These are phyloP conservation scores for Hydnomerulius pinastri DNA, from an alignment of 768 basidiomycete species.

Conservation along the genomic window DNA sequence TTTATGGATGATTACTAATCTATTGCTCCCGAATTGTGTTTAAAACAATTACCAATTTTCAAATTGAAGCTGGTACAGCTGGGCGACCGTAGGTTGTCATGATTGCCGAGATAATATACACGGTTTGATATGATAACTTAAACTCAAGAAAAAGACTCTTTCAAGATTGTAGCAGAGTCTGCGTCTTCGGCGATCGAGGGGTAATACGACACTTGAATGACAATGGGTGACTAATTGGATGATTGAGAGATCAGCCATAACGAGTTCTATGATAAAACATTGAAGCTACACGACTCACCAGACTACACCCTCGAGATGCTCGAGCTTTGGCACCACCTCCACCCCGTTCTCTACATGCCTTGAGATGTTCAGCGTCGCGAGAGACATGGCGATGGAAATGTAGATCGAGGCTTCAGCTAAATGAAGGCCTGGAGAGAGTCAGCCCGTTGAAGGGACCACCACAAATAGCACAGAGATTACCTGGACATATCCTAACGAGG, in stretches of 20 bases:
- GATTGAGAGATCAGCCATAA: neutral
- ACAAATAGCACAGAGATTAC: too few species aligned
- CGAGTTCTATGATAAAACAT: too few species aligned
- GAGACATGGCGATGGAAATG: conserved; percentile 33
- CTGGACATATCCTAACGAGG: conserved; percentile 18
- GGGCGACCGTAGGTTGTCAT: too few species aligned
- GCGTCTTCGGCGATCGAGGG: conserved; percentile 49
- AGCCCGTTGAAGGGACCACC: neutral
- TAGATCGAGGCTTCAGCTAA: conserved; percentile 33
- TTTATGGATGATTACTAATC: too few species aligned
- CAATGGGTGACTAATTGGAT: conserved; percentile 42
- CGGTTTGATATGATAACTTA: too few species aligned
- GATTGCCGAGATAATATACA: too few species aligned
- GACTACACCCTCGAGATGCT: conserved; percentile 43
- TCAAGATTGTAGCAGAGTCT: conserved; percentile 11
- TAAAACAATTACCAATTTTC: too few species aligned
- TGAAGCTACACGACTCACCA: conserved; percentile 34
- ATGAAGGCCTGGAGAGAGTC: conserved; percentile 21
- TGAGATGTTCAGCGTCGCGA: conserved; percentile 48
- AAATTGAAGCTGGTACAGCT: too few species aligned
- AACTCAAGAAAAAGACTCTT: neutral
- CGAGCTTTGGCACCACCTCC: conserved; percentile 45
- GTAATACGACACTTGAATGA: conserved; percentile 58
- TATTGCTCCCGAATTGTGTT: too few species aligned
- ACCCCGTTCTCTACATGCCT: conserved; percentile 43